phyloP scores from a whole-genome alignment of 208 protist species.

The Leishmania turanica region DNA sequence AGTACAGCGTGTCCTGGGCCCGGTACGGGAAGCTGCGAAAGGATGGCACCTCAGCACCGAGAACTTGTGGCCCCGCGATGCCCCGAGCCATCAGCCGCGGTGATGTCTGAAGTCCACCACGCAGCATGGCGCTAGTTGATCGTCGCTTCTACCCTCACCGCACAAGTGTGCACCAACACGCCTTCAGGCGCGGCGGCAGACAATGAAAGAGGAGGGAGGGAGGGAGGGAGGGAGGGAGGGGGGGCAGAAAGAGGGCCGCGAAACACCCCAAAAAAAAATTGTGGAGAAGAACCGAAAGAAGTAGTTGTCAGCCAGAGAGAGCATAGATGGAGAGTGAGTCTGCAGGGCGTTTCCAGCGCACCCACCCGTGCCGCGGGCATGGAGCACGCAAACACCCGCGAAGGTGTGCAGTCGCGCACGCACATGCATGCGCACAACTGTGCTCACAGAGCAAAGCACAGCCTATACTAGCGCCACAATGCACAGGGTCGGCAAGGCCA shows the following conservation, averaged over 20 bases:
- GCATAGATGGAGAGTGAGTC: not conserved
- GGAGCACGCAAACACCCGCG: not conserved
- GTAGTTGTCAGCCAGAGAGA: not conserved
- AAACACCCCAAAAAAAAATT: no score
- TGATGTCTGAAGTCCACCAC: not conserved
- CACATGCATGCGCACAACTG: not conserved
- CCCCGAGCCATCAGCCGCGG: slow-evolving; percentile 8
- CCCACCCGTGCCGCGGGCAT: not conserved
- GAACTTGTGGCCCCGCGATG: slow-evolving; percentile 45
- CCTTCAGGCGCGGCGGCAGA: not conserved
- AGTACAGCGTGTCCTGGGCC: slow-evolving; percentile 62
- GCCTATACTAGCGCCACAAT: not conserved
- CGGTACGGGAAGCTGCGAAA: slow-evolving; percentile 77
- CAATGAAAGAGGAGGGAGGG: not conserved
- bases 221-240: not conserved
- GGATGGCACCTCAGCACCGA: slow-evolving; percentile 73
- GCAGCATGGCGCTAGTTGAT: not conserved
- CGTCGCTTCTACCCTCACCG: not conserved
- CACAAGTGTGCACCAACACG: not conserved
- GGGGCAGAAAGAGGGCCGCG: no score
- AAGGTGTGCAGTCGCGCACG: not conserved
- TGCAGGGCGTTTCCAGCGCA: not conserved
- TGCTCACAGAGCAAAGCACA: not conserved
- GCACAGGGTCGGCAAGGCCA: not conserved
- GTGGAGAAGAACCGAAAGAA: not conserved